Evolutionary conservation across 257 asterid species (phyloP), one percentile per base, ranked within the genome.

Genomic region (Primulina eburnea): DNA sequence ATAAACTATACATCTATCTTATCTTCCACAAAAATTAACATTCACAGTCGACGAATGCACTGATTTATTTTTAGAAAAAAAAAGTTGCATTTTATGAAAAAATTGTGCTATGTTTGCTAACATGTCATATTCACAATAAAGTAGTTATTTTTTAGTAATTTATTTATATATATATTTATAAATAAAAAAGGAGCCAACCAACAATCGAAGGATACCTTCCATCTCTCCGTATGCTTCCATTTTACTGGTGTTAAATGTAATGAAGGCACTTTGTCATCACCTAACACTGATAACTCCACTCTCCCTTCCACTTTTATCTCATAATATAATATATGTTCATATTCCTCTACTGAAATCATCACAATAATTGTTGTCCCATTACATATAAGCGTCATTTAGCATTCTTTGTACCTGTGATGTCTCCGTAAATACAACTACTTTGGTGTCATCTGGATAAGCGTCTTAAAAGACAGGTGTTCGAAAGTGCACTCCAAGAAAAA

Each of bases 221-320:
- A 75, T 73, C 83, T 81, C 73, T 80, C 68, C 66, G 70, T 71
- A 87, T 80, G 84, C 92, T 85, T 88, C 75, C 67, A 80, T 81
- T 77, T 83, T 75, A 88, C 92, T 83, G 87, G 77, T 81, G 68
- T 37, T 56, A 43, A 76, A 76, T 65, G 80, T 76, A 76, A 74
- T 68, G 61, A 76, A 79, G 87, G 71, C 82, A 66, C 83, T 88
- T 86, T 83, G 84, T 83, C 80, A 82, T 75, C 80, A 86, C 96
- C 95, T 80, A 90, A 84, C 86, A 73, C 70, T 82, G 94, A 90
- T 79, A 84, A 88, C 89, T 84, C 88, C 88, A 78, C 78, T 77
- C 77, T 82, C 65, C 76, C 81, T 79, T 71, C 34, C 66, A 60
- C 30, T 28, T 28, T 67, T 34, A 21, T 72, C 83, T 79, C 4